These are phyloP conservation scores for Melocanna baccifera DNA, from an alignment of 176 grass and related monocot species.

Conservation along the genomic window DNA sequence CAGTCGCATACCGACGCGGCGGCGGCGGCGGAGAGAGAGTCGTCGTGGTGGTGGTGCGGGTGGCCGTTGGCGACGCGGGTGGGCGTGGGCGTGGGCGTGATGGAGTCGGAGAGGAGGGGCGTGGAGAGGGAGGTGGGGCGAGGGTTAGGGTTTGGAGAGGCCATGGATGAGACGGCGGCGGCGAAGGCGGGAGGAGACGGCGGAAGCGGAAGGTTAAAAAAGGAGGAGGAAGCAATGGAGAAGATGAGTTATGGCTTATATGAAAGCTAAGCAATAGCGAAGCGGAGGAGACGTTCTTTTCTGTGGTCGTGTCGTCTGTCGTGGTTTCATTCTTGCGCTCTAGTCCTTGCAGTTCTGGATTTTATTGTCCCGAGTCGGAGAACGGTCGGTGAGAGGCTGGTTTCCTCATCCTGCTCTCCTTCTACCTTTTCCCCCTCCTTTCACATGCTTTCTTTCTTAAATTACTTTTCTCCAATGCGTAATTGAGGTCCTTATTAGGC, in stretches of 20 bases:
- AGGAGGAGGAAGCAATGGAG: constrained; percentile 25
- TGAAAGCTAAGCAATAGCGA: constrained; percentile 13
- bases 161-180: constrained; percentile 10
- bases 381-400: not conserved
- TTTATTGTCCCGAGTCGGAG: not conserved
- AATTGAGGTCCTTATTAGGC: too few relatives aligned
- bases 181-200: not conserved
- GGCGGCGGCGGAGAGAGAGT: not conserved
- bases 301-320: constrained; percentile 5
- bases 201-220: not conserved
- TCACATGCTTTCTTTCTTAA: too few relatives aligned
- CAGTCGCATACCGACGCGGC: constrained; percentile 28
- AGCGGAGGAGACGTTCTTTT: constrained; percentile 25
- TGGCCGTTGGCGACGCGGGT: constrained; percentile 40
- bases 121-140: constrained; percentile 44
- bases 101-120: constrained; percentile 52
- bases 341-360: not conserved
- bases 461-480: too few relatives aligned
- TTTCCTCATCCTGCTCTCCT: too few relatives aligned
- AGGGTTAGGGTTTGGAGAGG: constrained; percentile 18
- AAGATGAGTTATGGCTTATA: constrained; percentile 40
- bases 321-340: not conserved
- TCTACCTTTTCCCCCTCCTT: too few relatives aligned
- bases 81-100: constrained; percentile 6
- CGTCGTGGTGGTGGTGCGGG: not conserved